A percentile compares a stretch with the other conserved stretches of the same genome.
phyloP scores from a whole-genome alignment of 2,329 filamentous ascomycete species.

The Fusarium sublunatum region DNA sequence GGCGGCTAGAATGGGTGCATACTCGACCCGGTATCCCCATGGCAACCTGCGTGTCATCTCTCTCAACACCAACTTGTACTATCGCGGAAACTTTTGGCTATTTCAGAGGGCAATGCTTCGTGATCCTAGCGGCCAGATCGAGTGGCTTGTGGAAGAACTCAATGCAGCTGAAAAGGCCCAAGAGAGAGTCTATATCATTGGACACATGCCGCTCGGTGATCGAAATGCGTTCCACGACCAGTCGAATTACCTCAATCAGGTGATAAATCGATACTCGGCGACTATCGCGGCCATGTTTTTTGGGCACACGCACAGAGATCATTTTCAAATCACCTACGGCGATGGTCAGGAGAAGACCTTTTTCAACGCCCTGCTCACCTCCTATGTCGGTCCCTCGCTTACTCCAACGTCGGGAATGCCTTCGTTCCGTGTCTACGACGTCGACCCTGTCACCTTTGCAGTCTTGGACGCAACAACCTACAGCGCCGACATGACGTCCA shows the following conservation, averaged over 20 bases:
- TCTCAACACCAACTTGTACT: constrained; percentile 70
- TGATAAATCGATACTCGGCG: constrained; percentile 63
- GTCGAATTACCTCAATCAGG: constrained; percentile 64
- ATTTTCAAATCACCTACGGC: constrained; percentile 66
- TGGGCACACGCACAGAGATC: constrained; percentile 67
- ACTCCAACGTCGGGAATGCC: constrained; percentile 67
- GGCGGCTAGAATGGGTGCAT: constrained; percentile 58
- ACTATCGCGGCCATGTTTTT: constrained; percentile 68
- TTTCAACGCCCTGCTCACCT: constrained; percentile 60
- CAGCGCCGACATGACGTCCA: constrained; percentile 62
- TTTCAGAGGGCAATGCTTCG: constrained; percentile 62
- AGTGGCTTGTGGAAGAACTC: constrained; percentile 65
- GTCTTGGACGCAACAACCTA: constrained; percentile 66
- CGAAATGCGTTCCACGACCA: constrained; percentile 63
- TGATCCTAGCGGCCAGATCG: constrained; percentile 64
- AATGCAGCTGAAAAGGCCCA: constrained; percentile 62
- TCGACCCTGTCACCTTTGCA: constrained; percentile 67
- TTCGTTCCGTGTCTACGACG: constrained; percentile 67
- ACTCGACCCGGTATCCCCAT: constrained; percentile 58
- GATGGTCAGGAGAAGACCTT: constrained; percentile 57
- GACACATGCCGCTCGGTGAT: constrained; percentile 66
- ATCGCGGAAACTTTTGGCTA: constrained; percentile 67
- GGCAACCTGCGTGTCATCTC: constrained; percentile 67
- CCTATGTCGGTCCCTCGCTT: constrained; percentile 65
- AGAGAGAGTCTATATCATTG: constrained; percentile 67